phyloP scores from a whole-genome alignment of 192 early-diverging fungal species.

The Coemansia sp. region DNA sequence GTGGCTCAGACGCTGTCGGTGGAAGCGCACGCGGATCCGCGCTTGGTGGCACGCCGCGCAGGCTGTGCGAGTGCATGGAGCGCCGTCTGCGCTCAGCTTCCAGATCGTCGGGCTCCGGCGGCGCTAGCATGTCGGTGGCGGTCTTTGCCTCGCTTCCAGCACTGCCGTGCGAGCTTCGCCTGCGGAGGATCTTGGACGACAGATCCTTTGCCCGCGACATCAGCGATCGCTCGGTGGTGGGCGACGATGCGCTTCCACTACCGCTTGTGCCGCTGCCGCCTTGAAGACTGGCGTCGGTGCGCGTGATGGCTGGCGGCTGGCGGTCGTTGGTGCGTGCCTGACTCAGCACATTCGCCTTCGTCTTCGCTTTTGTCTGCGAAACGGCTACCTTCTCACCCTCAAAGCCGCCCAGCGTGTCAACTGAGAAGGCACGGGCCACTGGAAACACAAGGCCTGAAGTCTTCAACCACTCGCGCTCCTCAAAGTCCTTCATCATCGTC shows the following conservation, averaged over 20 bases:
- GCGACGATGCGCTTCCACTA: constrained; percentile 5
- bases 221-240: constrained; percentile 11
- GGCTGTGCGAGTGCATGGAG: background rate
- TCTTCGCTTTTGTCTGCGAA: background rate
- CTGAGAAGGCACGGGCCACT: constrained; percentile 20
- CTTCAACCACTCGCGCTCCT: constrained; percentile 41
- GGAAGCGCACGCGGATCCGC: background rate
- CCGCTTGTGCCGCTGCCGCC: background rate
- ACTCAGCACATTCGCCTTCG: background rate
- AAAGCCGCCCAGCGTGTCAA: constrained; percentile 17
- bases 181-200: constrained; percentile 19
- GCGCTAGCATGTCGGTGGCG: background rate
- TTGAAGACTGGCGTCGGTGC: too few relatives aligned
- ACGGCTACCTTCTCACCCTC: constrained; percentile 3
- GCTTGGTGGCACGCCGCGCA: background rate
- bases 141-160: background rate
- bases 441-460: constrained; percentile 10
- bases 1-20: background rate
- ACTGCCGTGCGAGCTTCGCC: constrained; percentile 7
- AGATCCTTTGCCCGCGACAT: constrained; percentile 40
- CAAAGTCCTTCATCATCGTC: constrained; percentile 37
- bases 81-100: constrained; percentile 16
- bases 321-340: background rate
- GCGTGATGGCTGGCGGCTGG: background rate
- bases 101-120: background rate